Base-by-base conservation (phyloP, 208 protist species). In the Leishmania braziliensis region DNA sequence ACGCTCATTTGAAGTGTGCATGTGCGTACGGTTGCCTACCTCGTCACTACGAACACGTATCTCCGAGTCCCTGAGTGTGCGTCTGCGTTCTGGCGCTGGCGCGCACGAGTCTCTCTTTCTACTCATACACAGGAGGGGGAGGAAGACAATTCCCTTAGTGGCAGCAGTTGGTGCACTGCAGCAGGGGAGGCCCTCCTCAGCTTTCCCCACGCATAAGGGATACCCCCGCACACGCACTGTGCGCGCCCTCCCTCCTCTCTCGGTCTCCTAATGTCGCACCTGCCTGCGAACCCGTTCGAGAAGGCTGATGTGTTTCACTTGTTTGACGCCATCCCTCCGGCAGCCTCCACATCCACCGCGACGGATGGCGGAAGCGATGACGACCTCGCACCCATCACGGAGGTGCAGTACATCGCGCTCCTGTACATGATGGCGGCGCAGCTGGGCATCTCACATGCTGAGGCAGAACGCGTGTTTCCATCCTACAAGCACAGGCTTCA, bases 301-400 rank as follows among this genome's bases (percentile, higher is more conserved):
- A 77, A 80, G 18, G 66, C 77, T 10, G 87, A 92, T 86, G 65
- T 89, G 20, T 87, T 92, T 50, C 77, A 84, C 26, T 26, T 88
- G 6, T 85, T 90, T 70, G 86, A 86, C 26, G 56, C 23, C 50
- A 0, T 36, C 46, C 46, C 36, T 29, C 43, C 66, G 3, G 66
- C 0, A 3, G 39, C 20, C 39, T 71, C 69, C 48, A 46, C 69
- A 48, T 73, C 69, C n/a, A 16, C 9, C 26, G 48, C n/a, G 29
- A 51, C 48, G 18, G 66, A 81, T 5, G 54, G 76, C 3, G 79
- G 81, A 46, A 53, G 43, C 63, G 50, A 71, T 56, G 63, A n/a
- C 36, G 39, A 46, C 76, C 9, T 20, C 72, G 56, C 63, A 29
- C 70, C 53, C 23, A 53, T 88, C 29, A 85, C 60, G 6, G 78